phyloP scores from a whole-genome alignment of 306 rosid genomes.

The Glycine latifolia region DNA sequence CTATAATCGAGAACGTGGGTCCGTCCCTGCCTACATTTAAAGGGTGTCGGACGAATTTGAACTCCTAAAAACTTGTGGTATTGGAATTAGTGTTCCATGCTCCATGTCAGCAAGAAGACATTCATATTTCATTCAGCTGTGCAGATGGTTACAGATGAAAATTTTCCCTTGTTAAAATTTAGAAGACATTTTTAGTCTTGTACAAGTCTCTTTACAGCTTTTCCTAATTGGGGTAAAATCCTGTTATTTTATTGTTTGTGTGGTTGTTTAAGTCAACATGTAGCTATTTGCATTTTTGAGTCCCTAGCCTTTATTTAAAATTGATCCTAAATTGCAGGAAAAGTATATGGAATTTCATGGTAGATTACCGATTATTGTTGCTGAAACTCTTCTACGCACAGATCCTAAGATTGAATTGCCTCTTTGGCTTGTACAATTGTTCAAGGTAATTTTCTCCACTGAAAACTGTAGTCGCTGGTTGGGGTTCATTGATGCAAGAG shows the following conservation, averaged over 20 bases:
- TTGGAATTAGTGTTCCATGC: background rate
- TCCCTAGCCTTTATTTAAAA: slow-evolving; percentile 11
- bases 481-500: slow-evolving; percentile 8
- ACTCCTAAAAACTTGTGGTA: background rate
- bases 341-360: slow-evolving; percentile 78
- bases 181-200: background rate
- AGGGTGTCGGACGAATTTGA: background rate
- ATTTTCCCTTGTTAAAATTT: slow-evolving; percentile 14
- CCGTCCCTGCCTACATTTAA: background rate
- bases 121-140: slow-evolving; percentile 31
- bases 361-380: slow-evolving; percentile 80
- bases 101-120: slow-evolving; percentile 7
- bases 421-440: slow-evolving; percentile 88
- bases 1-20: no score
- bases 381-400: slow-evolving; percentile 82
- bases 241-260: background rate
- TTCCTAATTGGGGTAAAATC: background rate
- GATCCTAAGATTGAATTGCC: slow-evolving; percentile 93
- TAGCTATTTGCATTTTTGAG: slow-evolving; percentile 6
- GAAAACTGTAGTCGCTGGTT: slow-evolving; percentile 20
- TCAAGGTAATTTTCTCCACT: slow-evolving; percentile 72
- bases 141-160: background rate
- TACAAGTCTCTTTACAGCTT: slow-evolving; percentile 8
- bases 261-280: background rate
- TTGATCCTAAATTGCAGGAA: slow-evolving; percentile 64